Conservation (phyloP, 2,329 filamentous ascomycete species). For the Endocalyx cinctus region DNA sequence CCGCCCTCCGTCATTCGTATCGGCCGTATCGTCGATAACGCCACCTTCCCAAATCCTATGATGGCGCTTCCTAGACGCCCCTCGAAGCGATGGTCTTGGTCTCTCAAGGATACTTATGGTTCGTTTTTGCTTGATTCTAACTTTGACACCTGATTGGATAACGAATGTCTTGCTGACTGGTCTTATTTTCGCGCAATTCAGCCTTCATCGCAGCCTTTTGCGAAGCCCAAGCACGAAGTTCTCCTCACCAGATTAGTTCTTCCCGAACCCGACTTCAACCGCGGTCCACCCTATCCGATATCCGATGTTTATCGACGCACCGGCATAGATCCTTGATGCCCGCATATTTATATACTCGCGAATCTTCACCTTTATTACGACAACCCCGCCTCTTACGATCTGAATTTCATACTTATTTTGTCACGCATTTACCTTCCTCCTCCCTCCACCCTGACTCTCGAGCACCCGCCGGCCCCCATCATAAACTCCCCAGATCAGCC, state of each 20-base stretch:
- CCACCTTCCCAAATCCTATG: not conserved
- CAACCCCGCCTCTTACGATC: constrained; percentile 30
- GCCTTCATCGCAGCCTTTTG: constrained; percentile 29
- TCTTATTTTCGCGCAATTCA: constrained; percentile 10
- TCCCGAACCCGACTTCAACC: too few species aligned
- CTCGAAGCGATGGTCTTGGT: constrained; percentile 29
- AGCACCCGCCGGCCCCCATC: constrained; percentile 59
- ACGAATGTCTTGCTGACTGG: constrained; percentile 4
- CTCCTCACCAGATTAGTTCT: too few species aligned
- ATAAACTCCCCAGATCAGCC: constrained; percentile 81
- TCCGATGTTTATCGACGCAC: too few species aligned
- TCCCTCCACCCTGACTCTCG: constrained; percentile 85
- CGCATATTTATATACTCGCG: too few species aligned
- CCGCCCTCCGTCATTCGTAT: too few species aligned
- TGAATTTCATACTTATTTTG: constrained; percentile 91
- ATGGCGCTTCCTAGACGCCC: constrained; percentile 22
- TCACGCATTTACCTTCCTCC: constrained; percentile 89
- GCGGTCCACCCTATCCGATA: not conserved
- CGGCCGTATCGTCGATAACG: too few species aligned
- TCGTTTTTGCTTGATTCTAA: constrained; percentile 11
- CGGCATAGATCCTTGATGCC: too few species aligned
- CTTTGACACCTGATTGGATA: constrained; percentile 1
- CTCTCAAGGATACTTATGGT: constrained; percentile 30
- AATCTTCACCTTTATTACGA: too few species aligned
- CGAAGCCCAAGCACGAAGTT: constrained; percentile 15